A percentile compares a stretch with the other conserved stretches of the same genome.
These are phyloP conservation scores for Lactarius hengduanensis DNA, from an alignment of 768 basidiomycete genomes.

Conservation along the genomic window DNA sequence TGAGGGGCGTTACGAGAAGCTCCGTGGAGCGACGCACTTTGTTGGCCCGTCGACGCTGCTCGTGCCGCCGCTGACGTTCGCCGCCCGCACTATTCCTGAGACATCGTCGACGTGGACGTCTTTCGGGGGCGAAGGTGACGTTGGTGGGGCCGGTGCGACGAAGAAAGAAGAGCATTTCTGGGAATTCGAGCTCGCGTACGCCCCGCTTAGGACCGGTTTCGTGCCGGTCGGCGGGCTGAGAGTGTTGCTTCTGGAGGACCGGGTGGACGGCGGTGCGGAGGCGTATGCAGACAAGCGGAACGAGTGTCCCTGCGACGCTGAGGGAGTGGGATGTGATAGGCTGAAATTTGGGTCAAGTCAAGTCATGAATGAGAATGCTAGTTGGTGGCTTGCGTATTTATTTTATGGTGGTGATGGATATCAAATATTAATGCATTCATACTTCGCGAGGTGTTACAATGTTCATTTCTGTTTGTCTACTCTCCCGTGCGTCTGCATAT, in stretches of 20 bases:
- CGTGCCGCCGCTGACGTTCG: slow-evolving; percentile 42
- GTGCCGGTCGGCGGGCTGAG: slow-evolving; percentile 66
- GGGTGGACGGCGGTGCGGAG: slow-evolving; percentile 40
- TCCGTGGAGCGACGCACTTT: slow-evolving; percentile 30
- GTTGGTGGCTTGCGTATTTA: background rate
- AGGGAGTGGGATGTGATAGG: slow-evolving; percentile 72
- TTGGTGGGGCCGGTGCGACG: background rate
- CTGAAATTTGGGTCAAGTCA: slow-evolving; percentile 61
- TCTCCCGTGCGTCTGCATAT: background rate
- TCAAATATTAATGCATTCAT: slow-evolving; percentile 20
- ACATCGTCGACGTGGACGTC: slow-evolving; percentile 29
- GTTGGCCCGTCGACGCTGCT: slow-evolving; percentile 53
- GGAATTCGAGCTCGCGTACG: slow-evolving; percentile 63
- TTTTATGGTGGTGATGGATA: background rate
- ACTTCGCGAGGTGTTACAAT: slow-evolving; percentile 15
- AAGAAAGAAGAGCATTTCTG: slow-evolving; percentile 36
- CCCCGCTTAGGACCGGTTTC: slow-evolving; percentile 61
- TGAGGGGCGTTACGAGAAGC: slow-evolving; percentile 16
- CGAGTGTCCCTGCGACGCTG: slow-evolving; percentile 41
- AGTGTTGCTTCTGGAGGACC: slow-evolving; percentile 62
- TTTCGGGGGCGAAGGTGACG: slow-evolving; percentile 28
- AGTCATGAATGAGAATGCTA: slow-evolving; percentile 11
- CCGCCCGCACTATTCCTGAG: background rate
- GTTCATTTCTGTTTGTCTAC: slow-evolving; percentile 5
- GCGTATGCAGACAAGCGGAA: slow-evolving; percentile 28